Conservation (phyloP, 1,284 basidiomycete genomes). For the Marasmius fiardii region DNA sequence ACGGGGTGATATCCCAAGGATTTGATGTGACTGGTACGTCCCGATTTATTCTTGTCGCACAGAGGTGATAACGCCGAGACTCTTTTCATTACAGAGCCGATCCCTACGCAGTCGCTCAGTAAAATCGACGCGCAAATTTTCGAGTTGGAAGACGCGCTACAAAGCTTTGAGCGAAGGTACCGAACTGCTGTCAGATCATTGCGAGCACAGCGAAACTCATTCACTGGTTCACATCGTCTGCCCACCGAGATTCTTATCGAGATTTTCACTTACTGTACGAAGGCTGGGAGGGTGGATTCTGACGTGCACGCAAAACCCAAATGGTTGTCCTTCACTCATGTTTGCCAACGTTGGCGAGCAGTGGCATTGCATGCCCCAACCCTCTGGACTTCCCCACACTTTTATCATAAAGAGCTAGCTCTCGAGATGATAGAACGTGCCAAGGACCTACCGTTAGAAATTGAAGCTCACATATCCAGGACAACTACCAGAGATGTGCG, state of each 20-base stretch:
- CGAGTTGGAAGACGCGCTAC: too few relatives aligned
- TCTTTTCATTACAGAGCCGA: too few relatives aligned
- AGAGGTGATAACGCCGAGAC: too few relatives aligned
- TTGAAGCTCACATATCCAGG: neutral
- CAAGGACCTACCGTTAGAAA: neutral
- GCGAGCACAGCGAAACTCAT: too few relatives aligned
- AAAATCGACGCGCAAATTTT: too few relatives aligned
- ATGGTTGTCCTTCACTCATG: neutral
- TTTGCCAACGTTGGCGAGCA: neutral
- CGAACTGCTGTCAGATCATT: too few relatives aligned
- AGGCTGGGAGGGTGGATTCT: neutral
- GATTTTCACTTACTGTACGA: neutral
- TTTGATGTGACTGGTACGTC: too few relatives aligned
- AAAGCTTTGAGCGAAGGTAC: too few relatives aligned
- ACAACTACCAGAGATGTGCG: neutral
- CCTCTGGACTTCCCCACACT: neutral
- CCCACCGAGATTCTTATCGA: neutral
- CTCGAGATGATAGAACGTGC: neutral
- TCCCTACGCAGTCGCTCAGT: too few relatives aligned
- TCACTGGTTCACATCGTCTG: neutral
- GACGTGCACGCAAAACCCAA: neutral
- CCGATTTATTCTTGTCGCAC: too few relatives aligned
- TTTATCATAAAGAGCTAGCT: neutral
- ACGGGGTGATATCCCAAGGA: too few relatives aligned
- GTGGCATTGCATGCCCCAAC: neutral